Percentiles rank a stretch among this genome's conserved stretches.
These are phyloP conservation scores for Nigrospora osmanthi DNA, from an alignment of 2,329 filamentous ascomycete genomes.

Conservation along the genomic window DNA sequence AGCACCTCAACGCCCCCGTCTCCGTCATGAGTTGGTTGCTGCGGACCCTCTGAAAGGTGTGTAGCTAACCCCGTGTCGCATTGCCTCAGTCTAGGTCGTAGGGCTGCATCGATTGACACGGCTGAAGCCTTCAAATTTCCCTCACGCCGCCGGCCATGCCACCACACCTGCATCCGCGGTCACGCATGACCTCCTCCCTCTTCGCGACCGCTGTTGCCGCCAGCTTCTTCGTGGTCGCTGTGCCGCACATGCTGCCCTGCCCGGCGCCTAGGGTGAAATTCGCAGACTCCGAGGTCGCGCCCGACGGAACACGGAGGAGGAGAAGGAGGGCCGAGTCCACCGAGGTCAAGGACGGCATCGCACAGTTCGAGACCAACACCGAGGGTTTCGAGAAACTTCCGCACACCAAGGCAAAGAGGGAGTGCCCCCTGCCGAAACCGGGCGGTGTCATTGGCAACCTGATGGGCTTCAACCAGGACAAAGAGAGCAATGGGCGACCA, in stretches of 20 bases:
- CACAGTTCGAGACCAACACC: conserved; percentile 34
- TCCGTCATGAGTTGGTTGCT: too few relatives aligned
- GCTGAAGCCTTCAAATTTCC: neutral
- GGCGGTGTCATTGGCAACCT: conserved; percentile 68
- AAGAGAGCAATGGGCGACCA: conserved; percentile 3
- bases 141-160: conserved; percentile 47
- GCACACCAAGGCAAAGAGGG: conserved; percentile 44
- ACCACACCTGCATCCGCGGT: conserved; percentile 87
- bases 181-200: conserved; percentile 84
- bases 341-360: conserved; percentile 37
- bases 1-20: too few relatives aligned
- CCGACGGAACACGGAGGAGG: conserved; percentile 26
- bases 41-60: too few relatives aligned
- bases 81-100: too few relatives aligned
- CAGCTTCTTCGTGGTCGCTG: conserved; percentile 84
- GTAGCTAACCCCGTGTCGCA: too few relatives aligned
- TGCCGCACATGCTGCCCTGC: conserved; percentile 87
- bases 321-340: conserved; percentile 30
- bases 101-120: neutral
- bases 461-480: conserved; percentile 54
- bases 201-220: conserved; percentile 89
- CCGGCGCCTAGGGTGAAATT: conserved; percentile 70
- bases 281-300: conserved; percentile 54
- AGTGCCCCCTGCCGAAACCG: conserved; percentile 92
- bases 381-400: conserved; percentile 23